These are phyloP conservation scores for Chenopodium album DNA, from an alignment of 148 eudicot species.

Conservation along the genomic window DNA sequence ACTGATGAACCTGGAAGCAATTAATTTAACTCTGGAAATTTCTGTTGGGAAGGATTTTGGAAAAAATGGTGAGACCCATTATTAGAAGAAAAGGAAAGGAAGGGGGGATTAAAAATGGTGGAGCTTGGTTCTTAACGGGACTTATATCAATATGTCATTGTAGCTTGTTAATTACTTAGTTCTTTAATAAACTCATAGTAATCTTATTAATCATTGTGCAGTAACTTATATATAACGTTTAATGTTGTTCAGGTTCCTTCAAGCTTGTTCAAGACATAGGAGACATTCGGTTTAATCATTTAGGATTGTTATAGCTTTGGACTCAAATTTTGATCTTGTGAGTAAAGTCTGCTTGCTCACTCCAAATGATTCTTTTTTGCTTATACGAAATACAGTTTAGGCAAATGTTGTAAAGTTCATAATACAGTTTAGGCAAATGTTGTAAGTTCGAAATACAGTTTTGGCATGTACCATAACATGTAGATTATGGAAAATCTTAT, in stretches of 20 bases:
- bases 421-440: not conserved
- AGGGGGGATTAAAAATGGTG: not conserved
- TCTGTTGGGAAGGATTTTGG: not conserved
- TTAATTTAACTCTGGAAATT: not conserved
- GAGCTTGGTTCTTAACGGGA: not conserved
- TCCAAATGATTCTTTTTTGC: not conserved
- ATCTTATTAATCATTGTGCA: not conserved
- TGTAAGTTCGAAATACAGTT: not conserved
- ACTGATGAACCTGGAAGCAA: not conserved
- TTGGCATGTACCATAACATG: not conserved
- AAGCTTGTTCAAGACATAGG: conserved; percentile 34
- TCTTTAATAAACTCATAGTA: not conserved
- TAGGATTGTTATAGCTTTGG: not conserved
- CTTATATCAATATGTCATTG: too few species aligned
- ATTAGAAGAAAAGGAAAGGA: not conserved
- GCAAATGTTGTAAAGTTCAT: not conserved
- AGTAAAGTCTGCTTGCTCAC: conserved; percentile 2
- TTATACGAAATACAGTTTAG: too few species aligned
- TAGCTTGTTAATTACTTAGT: not conserved
- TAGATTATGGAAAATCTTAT: not conserved
- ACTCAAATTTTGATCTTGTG: conserved; percentile 5
- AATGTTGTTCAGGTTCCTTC: conserved; percentile 32
- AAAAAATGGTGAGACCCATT: not conserved
- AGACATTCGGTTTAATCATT: not conserved
- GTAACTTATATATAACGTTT: not conserved